phyloP scores from a whole-genome alignment of 225 moss, liverwort and hornwort genomes.

The Neckera pumila region DNA sequence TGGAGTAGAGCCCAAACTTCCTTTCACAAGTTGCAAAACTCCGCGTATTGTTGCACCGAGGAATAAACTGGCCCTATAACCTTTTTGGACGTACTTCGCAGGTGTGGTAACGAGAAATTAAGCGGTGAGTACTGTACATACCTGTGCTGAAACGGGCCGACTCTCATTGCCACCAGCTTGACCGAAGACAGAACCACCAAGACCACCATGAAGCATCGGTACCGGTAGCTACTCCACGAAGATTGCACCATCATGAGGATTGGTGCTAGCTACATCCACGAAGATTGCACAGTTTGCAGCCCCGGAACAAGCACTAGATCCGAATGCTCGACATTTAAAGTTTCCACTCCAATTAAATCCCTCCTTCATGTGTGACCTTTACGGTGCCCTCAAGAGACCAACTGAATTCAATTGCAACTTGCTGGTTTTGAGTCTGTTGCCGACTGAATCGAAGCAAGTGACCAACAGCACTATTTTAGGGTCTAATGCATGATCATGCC shows the following conservation, averaged over 20 bases:
- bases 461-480: not conserved
- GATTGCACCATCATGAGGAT: not conserved
- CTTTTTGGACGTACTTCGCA: not conserved
- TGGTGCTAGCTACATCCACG: not conserved
- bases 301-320: not conserved
- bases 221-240: not conserved
- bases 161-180: not conserved
- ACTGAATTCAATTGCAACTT: not conserved
- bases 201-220: not conserved
- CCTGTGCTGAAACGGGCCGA: not conserved
- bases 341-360: not conserved
- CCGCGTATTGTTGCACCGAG: not conserved
- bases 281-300: not conserved
- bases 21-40: not conserved
- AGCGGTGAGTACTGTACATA: not conserved
- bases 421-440: not conserved
- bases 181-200: not conserved
- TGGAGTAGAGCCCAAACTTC: not conserved
- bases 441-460: not conserved
- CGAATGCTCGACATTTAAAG: not conserved
- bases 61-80: not conserved
- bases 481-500: not conserved
- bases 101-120: not conserved
- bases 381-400: too few relatives aligned
- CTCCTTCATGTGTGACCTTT: not conserved